Conservation (phyloP, 1,139 yeast species). For the Hemisphaericaspora xylofermentans region DNA sequence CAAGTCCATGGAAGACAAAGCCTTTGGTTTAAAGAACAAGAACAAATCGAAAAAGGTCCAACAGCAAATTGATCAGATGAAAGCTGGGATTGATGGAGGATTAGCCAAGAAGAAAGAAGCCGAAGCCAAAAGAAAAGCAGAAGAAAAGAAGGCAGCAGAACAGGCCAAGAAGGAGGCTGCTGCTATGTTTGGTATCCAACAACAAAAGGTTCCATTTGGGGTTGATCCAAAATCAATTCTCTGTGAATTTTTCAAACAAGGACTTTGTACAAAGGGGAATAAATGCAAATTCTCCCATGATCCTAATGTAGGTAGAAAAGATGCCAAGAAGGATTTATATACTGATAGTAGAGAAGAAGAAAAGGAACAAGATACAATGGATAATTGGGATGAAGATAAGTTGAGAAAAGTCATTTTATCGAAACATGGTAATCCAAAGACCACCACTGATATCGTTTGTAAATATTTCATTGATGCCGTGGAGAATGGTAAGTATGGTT, state of each 20-base stretch:
- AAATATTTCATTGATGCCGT: slow-evolving; percentile 94
- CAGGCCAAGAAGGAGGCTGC: slow-evolving; percentile 86
- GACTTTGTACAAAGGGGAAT: slow-evolving; percentile 83
- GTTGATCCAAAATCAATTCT: slow-evolving; percentile 95
- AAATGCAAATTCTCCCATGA: slow-evolving; percentile 97
- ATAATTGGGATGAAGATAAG: slow-evolving; percentile 95
- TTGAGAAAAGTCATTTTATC: slow-evolving; percentile 81
- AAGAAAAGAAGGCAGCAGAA: slow-evolving; percentile 90
- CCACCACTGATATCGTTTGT: slow-evolving; percentile 95
- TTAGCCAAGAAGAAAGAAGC: slow-evolving; percentile 73
- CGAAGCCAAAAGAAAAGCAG: slow-evolving; percentile 68
- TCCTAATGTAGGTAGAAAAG: slow-evolving; percentile 80
- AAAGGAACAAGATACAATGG: slow-evolving; percentile 88
- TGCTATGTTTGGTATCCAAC: slow-evolving; percentile 67
- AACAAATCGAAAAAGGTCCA: slow-evolving; percentile 93
- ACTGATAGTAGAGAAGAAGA: slow-evolving; percentile 73
- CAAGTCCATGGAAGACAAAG: slow-evolving; percentile 78
- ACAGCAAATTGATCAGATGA: slow-evolving; percentile 74
- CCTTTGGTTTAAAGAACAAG: slow-evolving; percentile 93
- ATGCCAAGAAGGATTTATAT: slow-evolving; percentile 87
- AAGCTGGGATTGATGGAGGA: slow-evolving; percentile 61
- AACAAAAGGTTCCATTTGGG: slow-evolving; percentile 92
- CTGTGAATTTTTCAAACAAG: slow-evolving; percentile 89
- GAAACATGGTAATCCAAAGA: slow-evolving; percentile 91
- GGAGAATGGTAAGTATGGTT: slow-evolving; percentile 95